Evolutionary conservation across 2,329 filamentous ascomycete genomes (phyloP).

Genomic region (Arthrobotrys musiformis): DNA sequence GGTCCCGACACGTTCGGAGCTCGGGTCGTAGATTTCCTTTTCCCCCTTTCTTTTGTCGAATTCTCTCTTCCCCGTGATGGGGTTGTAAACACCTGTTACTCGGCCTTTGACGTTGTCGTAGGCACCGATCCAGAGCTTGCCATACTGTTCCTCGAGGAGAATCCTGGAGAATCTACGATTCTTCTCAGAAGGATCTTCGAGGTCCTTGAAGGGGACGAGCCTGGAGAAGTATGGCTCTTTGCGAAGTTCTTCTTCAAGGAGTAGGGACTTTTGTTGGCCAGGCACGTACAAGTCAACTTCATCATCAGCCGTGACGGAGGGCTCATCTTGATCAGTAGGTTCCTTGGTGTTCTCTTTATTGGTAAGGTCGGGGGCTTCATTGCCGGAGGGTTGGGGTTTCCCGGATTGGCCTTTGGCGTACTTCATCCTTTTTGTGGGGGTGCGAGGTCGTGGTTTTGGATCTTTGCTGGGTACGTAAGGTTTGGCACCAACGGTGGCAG

Average conservation of each 20-base stretch:
- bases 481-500: neutral
- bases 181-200: neutral
- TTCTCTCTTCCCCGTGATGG: constrained; percentile 3
- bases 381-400: neutral
- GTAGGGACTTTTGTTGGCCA: too few relatives aligned
- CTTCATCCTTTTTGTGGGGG: neutral
- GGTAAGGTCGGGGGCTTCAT: neutral
- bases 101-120: constrained; percentile 21
- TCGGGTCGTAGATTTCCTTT: constrained; percentile 27
- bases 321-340: neutral
- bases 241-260: constrained; percentile 4
- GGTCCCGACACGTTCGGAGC: neutral
- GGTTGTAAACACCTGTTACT: constrained; percentile 11
- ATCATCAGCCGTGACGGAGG: neutral
- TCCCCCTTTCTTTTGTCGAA: constrained; percentile 12
- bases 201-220: neutral
- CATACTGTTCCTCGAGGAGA: neutral
- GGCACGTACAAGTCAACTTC: neutral
- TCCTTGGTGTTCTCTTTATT: neutral
- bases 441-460: neutral
- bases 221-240: neutral
- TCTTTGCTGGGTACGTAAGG: neutral
- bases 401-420: neutral
- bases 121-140: constrained; percentile 19
- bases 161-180: neutral